A percentile compares a stretch with the other conserved stretches of the same genome.
phyloP scores from a whole-genome alignment of 2,329 filamentous ascomycete species.

The Chrysoporthe austroafricana region DNA sequence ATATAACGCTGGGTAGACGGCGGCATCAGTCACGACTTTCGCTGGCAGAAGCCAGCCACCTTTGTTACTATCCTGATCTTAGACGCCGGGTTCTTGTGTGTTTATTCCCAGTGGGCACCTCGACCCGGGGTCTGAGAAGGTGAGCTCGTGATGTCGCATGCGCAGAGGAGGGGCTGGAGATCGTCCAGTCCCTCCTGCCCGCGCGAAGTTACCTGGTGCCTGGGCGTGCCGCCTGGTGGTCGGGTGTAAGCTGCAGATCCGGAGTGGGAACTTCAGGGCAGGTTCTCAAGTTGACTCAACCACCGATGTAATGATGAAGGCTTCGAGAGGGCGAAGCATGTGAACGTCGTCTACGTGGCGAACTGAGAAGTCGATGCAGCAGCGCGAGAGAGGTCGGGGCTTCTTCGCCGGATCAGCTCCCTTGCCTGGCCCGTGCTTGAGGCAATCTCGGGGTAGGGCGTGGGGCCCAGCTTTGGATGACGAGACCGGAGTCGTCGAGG shows the following conservation, averaged over 20 bases:
- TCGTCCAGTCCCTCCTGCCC: conserved; percentile 6
- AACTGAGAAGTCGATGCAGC: not conserved
- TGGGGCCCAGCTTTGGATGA: not conserved
- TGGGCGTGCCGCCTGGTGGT: conserved; percentile 3
- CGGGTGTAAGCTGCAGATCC: conserved; percentile 12
- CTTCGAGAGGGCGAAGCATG: not conserved
- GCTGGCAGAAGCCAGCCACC: not conserved
- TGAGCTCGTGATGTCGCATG: not conserved
- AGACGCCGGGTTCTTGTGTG: not conserved
- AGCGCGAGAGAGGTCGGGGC: not conserved
- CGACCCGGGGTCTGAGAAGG: not conserved
- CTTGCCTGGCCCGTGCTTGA: conserved; percentile 8
- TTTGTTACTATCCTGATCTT: not conserved
- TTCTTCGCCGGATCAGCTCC: not conserved
- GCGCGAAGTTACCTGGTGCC: not conserved
- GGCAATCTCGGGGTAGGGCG: not conserved
- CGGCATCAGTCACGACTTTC: not conserved
- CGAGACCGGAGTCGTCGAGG: conserved; percentile 2
- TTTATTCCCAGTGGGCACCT: not conserved
- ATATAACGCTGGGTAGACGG: not conserved
- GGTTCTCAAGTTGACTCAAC: no score
- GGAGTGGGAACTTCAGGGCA: not conserved
- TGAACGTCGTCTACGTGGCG: not conserved
- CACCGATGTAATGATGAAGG: not conserved
- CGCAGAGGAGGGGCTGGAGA: not conserved